These are phyloP conservation scores for Sordaria brevicollis DNA, from an alignment of 495 filamentous ascomycete species.

Conservation along the genomic window DNA sequence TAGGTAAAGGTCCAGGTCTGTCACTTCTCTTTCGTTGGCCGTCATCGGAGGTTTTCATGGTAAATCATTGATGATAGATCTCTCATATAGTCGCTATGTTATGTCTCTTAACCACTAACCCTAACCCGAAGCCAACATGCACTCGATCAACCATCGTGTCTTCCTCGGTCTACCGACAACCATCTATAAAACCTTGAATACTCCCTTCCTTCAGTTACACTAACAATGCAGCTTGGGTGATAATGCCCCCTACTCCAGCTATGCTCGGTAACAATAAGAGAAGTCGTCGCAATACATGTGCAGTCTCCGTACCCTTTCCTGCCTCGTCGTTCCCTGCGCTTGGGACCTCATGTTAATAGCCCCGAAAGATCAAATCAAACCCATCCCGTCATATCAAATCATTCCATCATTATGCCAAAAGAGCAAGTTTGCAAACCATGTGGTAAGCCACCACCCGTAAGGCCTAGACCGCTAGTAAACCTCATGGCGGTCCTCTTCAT, in stretches of 20 bases:
- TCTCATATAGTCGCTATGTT: neutral
- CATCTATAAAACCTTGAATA: neutral
- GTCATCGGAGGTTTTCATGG: too few species aligned
- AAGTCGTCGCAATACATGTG: neutral
- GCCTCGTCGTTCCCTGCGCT: neutral
- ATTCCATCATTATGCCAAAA: neutral
- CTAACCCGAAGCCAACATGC: neutral
- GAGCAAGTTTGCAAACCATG: neutral
- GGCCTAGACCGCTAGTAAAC: neutral
- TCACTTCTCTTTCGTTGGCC: too few species aligned
- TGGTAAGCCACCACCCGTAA: neutral
- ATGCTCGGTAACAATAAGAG: neutral
- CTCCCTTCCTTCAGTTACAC: neutral
- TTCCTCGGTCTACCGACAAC: neutral
- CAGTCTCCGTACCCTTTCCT: neutral
- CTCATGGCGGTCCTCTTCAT: neutral
- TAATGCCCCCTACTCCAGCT: neutral
- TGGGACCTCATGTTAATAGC: neutral
- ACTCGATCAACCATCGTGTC: neutral
- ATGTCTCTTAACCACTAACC: neutral
- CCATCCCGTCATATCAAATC: neutral
- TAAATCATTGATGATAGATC: neutral
- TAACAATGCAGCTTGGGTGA: neutral
- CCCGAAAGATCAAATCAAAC: neutral
- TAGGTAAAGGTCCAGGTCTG: neutral